phyloP scores from a whole-genome alignment of 2,329 filamentous ascomycete genomes.

The Colletotrichum eremochloae region DNA sequence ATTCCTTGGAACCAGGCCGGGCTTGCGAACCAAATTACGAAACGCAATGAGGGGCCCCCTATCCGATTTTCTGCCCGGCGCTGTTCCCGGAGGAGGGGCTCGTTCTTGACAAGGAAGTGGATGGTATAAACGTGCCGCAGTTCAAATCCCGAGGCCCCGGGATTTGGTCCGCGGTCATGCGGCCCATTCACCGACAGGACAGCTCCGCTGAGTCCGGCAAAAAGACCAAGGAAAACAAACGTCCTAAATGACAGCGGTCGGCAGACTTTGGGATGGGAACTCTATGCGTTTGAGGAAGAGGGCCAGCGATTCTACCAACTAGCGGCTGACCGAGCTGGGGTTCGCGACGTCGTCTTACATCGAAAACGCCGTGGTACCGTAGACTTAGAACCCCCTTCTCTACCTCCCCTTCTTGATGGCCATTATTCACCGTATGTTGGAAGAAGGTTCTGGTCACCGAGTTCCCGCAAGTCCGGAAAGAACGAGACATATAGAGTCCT shows the following conservation, averaged over 20 bases:
- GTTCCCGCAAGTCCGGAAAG: neutral
- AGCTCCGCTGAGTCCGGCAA: constrained; percentile 11
- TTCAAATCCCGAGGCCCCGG: constrained; percentile 40
- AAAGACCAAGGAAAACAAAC: neutral
- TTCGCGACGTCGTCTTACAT: neutral
- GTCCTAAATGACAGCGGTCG: constrained; percentile 12
- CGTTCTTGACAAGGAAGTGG: neutral
- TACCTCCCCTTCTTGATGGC: neutral
- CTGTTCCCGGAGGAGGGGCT: neutral
- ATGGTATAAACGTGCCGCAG: neutral
- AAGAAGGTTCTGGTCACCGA: neutral
- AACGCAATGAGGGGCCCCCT: neutral
- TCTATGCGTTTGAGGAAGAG: constrained; percentile 9
- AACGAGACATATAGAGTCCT: constrained; percentile 26
- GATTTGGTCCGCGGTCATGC: constrained; percentile 29
- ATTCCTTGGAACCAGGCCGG: neutral
- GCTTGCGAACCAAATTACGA: neutral
- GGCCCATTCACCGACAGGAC: constrained; percentile 24
- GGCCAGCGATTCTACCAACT: neutral
- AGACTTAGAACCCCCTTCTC: neutral
- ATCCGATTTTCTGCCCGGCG: neutral
- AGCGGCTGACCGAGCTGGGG: constrained; percentile 5
- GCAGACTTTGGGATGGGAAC: neutral
- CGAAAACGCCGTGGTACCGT: neutral
- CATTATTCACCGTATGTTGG: neutral